phyloP scores from a whole-genome alignment of 192 early-diverging fungal genomes.

The Backusella tuberculispora region DNA sequence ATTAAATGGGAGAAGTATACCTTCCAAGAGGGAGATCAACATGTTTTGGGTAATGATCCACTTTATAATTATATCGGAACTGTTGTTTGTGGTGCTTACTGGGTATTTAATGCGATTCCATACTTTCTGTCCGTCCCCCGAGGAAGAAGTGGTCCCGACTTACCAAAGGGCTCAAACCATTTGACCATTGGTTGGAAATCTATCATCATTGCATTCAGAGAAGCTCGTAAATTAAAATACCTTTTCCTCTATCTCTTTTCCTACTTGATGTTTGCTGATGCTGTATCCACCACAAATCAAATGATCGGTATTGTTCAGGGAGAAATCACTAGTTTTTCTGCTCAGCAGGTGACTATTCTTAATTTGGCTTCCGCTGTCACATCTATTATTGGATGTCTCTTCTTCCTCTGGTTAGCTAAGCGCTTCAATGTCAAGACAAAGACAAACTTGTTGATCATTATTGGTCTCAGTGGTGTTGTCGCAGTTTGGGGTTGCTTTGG shows the following conservation, averaged over 20 bases:
- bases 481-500: slow-evolving; percentile 68
- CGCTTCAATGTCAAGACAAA: slow-evolving; percentile 51
- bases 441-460: slow-evolving; percentile 56
- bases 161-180: slow-evolving; percentile 28
- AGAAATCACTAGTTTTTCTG: slow-evolving; percentile 55
- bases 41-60: slow-evolving; percentile 34
- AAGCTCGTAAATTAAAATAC: slow-evolving; percentile 53
- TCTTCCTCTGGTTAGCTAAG: slow-evolving; percentile 61
- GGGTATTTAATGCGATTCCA: slow-evolving; percentile 33
- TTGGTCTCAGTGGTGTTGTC: slow-evolving; percentile 50
- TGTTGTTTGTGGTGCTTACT: slow-evolving; percentile 39
- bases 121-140: slow-evolving; percentile 37
- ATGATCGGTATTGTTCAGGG: slow-evolving; percentile 62
- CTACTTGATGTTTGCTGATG: slow-evolving; percentile 76
- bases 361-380: slow-evolving; percentile 61
- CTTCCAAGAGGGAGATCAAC: slow-evolving; percentile 16
- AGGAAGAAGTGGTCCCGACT: slow-evolving; percentile 32
- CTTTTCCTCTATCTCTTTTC: slow-evolving; percentile 68
- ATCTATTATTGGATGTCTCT: slow-evolving; percentile 55
- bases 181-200: slow-evolving; percentile 44
- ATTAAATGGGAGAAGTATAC: slow-evolving; percentile 29
- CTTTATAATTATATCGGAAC: slow-evolving; percentile 36
- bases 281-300: slow-evolving; percentile 57
- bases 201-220: slow-evolving; percentile 27
- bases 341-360: slow-evolving; percentile 55